phyloP scores from a whole-genome alignment of 345 rosid genomes.

The Lepidium sativum region DNA sequence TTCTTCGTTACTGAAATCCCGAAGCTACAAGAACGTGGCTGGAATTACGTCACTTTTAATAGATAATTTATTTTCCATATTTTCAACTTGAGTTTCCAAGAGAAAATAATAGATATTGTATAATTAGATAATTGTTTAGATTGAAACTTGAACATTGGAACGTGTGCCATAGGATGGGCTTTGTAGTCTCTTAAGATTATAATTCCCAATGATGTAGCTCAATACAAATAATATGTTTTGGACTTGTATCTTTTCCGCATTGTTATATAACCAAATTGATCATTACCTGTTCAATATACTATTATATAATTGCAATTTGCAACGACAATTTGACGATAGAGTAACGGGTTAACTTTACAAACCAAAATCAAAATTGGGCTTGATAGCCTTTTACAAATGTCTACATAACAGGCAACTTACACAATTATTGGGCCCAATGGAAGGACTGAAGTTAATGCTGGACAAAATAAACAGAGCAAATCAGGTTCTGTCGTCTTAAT shows the following conservation, averaged over 20 bases:
- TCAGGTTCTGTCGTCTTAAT: not conserved
- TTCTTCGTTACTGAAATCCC: constrained; percentile 7
- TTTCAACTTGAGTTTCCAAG: not conserved
- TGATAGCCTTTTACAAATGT: not conserved
- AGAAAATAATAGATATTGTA: not conserved
- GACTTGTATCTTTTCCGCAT: not conserved
- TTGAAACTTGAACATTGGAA: constrained; percentile 9
- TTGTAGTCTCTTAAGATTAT: not conserved
- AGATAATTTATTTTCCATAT: not conserved
- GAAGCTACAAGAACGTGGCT: constrained; percentile 13
- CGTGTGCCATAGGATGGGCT: constrained; percentile 29
- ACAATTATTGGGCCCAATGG: not conserved
- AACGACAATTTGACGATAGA: not conserved
- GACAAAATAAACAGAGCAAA: too few species aligned
- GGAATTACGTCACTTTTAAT: constrained; percentile 5
- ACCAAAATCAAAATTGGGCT: not conserved
- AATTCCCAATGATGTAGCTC: not conserved
- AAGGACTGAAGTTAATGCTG: too few species aligned
- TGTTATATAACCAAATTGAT: not conserved
- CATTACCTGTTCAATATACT: too few species aligned
- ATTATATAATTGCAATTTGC: not conserved
- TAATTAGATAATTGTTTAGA: not conserved
- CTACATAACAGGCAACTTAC: not conserved
- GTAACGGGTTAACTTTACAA: not conserved
- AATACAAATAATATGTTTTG: not conserved